Conservation (phyloP, 805 yeast species). For the Monosporozyma unispora region DNA sequence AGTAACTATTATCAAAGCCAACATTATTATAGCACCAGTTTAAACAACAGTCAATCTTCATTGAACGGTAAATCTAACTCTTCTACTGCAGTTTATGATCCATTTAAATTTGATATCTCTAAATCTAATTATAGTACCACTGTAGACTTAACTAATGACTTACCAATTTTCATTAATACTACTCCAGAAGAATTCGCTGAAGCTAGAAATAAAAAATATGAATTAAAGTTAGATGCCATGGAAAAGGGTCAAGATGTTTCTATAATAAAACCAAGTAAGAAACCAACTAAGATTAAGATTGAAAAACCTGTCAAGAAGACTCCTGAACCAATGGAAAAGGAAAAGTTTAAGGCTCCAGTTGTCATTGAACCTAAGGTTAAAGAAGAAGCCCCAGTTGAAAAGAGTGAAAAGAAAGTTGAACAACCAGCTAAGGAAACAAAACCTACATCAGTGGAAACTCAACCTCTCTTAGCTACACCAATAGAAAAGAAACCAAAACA, state of each 20-base stretch:
- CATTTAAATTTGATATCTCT: constrained; percentile 22
- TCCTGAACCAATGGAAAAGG: background rate
- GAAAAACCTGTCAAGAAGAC: background rate
- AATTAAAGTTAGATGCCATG: constrained; percentile 7
- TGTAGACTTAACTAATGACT: constrained; percentile 10
- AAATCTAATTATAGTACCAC: constrained; percentile 8
- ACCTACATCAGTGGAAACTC: background rate
- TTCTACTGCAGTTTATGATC: constrained; percentile 12
- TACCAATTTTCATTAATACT: constrained; percentile 27
- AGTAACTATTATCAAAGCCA: constrained; percentile 12
- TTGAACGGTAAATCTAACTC: constrained; percentile 5
- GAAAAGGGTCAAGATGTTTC: background rate
- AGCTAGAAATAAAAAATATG: constrained; percentile 21
- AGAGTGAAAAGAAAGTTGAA: background rate
- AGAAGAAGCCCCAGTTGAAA: background rate
- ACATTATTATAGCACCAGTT: constrained; percentile 4
- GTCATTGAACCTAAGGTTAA: background rate
- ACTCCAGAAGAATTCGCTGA: constrained; percentile 26
- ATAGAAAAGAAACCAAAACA: background rate
- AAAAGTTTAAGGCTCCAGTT: background rate
- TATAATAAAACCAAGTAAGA: background rate
- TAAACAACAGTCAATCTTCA: constrained; percentile 1
- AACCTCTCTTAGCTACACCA: background rate
- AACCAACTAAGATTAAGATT: background rate
- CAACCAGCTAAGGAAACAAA: background rate